Evolutionary conservation across 176 grass and related monocot genomes (phyloP).

Genomic region (Phoenix roebelenii): DNA sequence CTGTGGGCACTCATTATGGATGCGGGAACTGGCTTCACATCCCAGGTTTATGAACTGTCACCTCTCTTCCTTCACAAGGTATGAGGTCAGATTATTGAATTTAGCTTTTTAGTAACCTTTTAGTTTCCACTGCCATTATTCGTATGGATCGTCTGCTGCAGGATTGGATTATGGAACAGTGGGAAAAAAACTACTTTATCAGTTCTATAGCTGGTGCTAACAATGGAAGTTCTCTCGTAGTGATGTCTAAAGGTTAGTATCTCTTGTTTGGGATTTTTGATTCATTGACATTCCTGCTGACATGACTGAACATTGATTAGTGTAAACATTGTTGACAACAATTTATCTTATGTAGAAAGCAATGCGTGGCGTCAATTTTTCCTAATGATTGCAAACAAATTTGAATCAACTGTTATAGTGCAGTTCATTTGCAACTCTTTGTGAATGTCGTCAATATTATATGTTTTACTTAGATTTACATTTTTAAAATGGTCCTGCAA

Average conservation of each 20-base stretch:
- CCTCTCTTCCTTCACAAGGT: constrained; percentile 39
- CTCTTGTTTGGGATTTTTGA: background rate
- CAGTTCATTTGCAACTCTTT: too few relatives aligned
- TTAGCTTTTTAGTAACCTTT: too few relatives aligned
- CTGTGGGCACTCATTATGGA: constrained; percentile 83
- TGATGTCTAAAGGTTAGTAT: constrained; percentile 16
- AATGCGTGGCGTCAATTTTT: too few relatives aligned
- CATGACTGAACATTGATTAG: too few relatives aligned
- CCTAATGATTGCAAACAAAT: too few relatives aligned
- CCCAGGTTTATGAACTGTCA: constrained; percentile 60
- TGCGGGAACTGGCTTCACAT: constrained; percentile 58
- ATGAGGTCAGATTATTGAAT: background rate
- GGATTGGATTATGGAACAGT: constrained; percentile 23
- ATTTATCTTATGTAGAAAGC: too few relatives aligned
- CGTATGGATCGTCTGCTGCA: background rate
- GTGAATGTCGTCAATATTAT: too few relatives aligned
- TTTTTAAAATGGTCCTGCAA: too few relatives aligned
- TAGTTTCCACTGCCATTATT: too few relatives aligned
- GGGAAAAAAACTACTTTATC: constrained; percentile 23
- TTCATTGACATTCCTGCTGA: background rate
- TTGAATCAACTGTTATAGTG: too few relatives aligned
- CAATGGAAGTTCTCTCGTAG: constrained; percentile 20
- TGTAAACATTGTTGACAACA: too few relatives aligned
- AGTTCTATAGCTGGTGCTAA: constrained; percentile 14
- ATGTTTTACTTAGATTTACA: too few relatives aligned